Conservation (phyloP, 2,329 filamentous ascomycete species). For the Metarhizium sp. region DNA sequence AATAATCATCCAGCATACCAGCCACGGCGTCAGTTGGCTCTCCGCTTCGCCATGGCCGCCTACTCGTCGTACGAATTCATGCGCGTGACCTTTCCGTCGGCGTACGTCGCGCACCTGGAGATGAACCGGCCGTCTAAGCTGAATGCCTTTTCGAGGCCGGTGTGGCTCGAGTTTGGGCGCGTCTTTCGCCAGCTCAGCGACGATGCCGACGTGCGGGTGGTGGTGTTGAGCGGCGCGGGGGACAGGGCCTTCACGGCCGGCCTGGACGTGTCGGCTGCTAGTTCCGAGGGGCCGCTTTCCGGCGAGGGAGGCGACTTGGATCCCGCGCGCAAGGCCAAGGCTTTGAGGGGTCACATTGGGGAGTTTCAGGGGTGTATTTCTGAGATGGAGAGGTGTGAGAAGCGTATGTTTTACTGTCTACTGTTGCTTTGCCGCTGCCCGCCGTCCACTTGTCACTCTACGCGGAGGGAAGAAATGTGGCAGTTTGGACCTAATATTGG, state of each 20-base stretch:
- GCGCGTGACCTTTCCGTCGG: conserved; percentile 60
- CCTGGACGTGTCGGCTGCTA: conserved; percentile 69
- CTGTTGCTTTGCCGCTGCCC: background rate
- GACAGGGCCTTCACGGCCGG: conserved; percentile 79
- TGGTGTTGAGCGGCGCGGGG: conserved; percentile 74
- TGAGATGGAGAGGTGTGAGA: conserved; percentile 77
- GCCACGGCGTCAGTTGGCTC: no score
- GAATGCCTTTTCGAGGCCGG: conserved; percentile 75
- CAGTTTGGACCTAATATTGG: background rate
- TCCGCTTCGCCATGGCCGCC: conserved; percentile 2
- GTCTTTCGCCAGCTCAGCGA: conserved; percentile 65
- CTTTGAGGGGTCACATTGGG: conserved; percentile 57
- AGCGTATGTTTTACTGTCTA: conserved; percentile 41
- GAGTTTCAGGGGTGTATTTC: conserved; percentile 75
- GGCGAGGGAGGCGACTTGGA: conserved; percentile 34
- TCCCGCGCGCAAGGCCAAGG: conserved; percentile 52
- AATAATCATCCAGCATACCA: no score
- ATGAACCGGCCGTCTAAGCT: conserved; percentile 82
- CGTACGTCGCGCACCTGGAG: conserved; percentile 80
- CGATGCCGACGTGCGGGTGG: conserved; percentile 63
- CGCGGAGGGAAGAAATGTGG: conserved; percentile 20
- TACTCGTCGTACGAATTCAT: conserved; percentile 55
- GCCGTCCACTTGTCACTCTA: background rate
- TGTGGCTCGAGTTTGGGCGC: conserved; percentile 74
- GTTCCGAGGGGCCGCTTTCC: conserved; percentile 36